Evolutionary conservation across 257 asterid species (phyloP).

Genomic region (Nicotiana knightiana): DNA sequence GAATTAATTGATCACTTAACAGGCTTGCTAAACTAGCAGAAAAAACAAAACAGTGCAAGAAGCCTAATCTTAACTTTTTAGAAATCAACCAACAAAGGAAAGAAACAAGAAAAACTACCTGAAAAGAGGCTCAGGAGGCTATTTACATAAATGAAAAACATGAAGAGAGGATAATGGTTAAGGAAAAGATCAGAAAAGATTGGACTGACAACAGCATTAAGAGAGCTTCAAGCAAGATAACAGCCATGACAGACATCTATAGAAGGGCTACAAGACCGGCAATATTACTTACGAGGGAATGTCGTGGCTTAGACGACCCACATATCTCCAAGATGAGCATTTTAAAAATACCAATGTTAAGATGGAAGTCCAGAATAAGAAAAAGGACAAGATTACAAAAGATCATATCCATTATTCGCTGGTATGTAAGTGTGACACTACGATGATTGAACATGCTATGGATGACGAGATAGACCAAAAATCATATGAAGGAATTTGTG

Average conservation of each 20-base stretch:
- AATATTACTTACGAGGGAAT: too few relatives aligned
- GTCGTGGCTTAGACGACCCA: too few relatives aligned
- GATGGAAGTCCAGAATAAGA: too few relatives aligned
- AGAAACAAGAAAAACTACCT: not conserved
- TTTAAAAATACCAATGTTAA: too few relatives aligned
- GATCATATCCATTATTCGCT: too few relatives aligned
- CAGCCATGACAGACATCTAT: not conserved
- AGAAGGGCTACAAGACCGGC: too few relatives aligned
- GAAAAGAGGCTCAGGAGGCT: not conserved
- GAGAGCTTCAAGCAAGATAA: not conserved
- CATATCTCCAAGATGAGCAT: too few relatives aligned
- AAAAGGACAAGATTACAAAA: not conserved
- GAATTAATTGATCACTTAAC: not conserved
- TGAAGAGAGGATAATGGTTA: not conserved
- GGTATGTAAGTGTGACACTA: not conserved
- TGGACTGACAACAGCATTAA: not conserved
- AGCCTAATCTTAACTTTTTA: conserved; percentile 20
- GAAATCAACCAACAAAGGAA: conserved; percentile 1
- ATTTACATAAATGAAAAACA: not conserved
- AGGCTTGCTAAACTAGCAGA: not conserved
- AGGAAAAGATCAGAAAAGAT: not conserved
- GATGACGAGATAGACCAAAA: not conserved
- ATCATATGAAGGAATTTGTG: not conserved
- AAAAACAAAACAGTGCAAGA: not conserved
- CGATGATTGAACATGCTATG: not conserved